These are phyloP conservation scores for Candida caryicola DNA, from an alignment of 805 yeast species.

Conservation along the genomic window DNA sequence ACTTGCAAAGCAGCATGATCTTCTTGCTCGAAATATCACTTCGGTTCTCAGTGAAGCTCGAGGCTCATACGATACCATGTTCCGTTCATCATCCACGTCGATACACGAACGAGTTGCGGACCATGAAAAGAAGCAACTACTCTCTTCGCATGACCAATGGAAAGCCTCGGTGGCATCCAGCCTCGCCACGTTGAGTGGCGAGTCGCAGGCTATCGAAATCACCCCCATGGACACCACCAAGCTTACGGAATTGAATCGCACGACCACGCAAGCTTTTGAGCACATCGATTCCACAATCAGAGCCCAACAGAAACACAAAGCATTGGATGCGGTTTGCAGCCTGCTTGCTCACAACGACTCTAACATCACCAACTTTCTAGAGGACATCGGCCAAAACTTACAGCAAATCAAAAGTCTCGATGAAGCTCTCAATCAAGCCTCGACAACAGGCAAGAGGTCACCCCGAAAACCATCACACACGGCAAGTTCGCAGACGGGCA, in stretches of 20 bases:
- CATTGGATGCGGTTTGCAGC: neutral
- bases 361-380: slow-evolving; percentile 2
- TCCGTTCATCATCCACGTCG: neutral
- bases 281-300: neutral
- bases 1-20: neutral
- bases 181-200: no score
- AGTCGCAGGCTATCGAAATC: neutral
- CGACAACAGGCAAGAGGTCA: neutral
- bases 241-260: neutral
- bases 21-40: neutral
- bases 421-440: neutral
- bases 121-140: neutral
- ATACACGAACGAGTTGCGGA: neutral
- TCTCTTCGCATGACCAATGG: no score
- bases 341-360: slow-evolving; percentile 4
- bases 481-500: neutral
- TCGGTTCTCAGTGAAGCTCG: neutral
- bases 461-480: neutral
- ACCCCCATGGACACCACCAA: neutral
- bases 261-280: neutral
- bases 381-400: slow-evolving; percentile 4
- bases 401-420: slow-evolving; percentile 6
- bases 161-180: no score
- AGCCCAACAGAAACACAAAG: neutral
- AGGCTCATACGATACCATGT: neutral